Conservation (phyloP, 371 early-diverging fungal species). For the Mortierella sp. region DNA sequence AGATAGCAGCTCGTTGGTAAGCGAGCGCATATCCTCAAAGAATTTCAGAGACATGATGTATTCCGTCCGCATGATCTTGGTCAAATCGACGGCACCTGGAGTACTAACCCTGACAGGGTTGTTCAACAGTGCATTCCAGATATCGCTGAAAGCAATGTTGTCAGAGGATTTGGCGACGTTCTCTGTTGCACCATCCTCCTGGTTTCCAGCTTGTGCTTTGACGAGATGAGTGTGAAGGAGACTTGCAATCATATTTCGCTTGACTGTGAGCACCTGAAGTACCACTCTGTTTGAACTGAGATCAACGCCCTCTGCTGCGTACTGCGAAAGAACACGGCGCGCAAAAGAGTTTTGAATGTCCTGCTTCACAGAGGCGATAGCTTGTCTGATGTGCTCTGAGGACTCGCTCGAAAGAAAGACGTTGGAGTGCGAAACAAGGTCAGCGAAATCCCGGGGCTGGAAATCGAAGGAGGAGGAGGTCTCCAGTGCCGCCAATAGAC, state of each 20-base stretch:
- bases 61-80: constrained; percentile 56
- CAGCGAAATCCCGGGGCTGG: constrained; percentile 59
- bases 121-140: constrained; percentile 59
- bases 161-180: background rate
- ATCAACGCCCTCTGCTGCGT: constrained; percentile 59
- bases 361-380: constrained; percentile 60
- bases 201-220: constrained; percentile 15
- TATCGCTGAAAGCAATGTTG: constrained; percentile 51
- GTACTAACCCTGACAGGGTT: constrained; percentile 30
- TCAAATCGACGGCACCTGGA: constrained; percentile 42
- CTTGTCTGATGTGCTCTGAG: constrained; percentile 63
- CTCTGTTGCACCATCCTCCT: background rate
- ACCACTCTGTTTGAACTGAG: constrained; percentile 65
- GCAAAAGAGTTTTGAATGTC: constrained; percentile 56
- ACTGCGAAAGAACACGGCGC: constrained; percentile 60
- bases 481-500: constrained; percentile 72
- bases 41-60: constrained; percentile 68
- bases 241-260: constrained; percentile 63
- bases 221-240: constrained; percentile 52
- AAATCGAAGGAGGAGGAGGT: constrained; percentile 58
- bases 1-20: constrained; percentile 56
- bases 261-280: constrained; percentile 60
- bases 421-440: constrained; percentile 61
- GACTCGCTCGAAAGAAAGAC: constrained; percentile 64
- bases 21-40: constrained; percentile 65